Conservation (phyloP, 176 grass and related monocot species). For the Oropetium thomaeum region DNA sequence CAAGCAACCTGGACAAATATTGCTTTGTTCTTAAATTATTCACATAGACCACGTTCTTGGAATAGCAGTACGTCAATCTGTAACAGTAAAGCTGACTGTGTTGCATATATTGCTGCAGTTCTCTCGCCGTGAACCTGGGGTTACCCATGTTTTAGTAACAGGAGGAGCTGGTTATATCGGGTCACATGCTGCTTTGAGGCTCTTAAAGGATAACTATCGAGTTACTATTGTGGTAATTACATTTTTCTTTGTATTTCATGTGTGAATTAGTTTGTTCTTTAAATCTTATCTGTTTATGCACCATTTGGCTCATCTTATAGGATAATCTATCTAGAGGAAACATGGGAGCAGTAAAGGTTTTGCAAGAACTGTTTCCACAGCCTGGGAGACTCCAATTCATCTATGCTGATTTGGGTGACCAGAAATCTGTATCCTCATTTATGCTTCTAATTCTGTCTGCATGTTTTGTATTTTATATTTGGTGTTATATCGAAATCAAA, state of each 20-base stretch:
- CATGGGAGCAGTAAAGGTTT: slow-evolving; percentile 66
- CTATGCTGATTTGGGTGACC: slow-evolving; percentile 70
- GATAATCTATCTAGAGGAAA: slow-evolving; percentile 91
- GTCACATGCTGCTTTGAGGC: slow-evolving; percentile 65
- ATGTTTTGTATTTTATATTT: slow-evolving; percentile 1
- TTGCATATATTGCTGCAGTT: slow-evolving; percentile 50
- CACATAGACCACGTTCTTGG: neutral
- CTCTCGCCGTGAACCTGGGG: slow-evolving; percentile 62
- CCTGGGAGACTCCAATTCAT: slow-evolving; percentile 78
- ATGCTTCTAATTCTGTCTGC: slow-evolving; percentile 21
- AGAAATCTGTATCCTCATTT: slow-evolving; percentile 67
- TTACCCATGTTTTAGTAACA: slow-evolving; percentile 73
- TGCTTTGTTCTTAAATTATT: neutral
- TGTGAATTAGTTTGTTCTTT: slow-evolving; percentile 17
- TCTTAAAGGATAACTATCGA: slow-evolving; percentile 71
- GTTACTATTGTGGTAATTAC: slow-evolving; percentile 81
- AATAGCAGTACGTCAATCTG: neutral
- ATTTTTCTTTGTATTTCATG: slow-evolving; percentile 23
- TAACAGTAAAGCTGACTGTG: slow-evolving; percentile 16
- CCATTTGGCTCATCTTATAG: slow-evolving; percentile 24
- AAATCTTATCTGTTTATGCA: slow-evolving; percentile 7
- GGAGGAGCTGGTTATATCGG: slow-evolving; percentile 94
- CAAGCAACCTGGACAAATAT: slow-evolving; percentile 22
- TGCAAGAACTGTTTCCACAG: slow-evolving; percentile 64
- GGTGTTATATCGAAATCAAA: slow-evolving; percentile 2